Conservation (phyloP, 2,329 filamentous ascomycete species). For the Ophiostoma fasciatum region DNA sequence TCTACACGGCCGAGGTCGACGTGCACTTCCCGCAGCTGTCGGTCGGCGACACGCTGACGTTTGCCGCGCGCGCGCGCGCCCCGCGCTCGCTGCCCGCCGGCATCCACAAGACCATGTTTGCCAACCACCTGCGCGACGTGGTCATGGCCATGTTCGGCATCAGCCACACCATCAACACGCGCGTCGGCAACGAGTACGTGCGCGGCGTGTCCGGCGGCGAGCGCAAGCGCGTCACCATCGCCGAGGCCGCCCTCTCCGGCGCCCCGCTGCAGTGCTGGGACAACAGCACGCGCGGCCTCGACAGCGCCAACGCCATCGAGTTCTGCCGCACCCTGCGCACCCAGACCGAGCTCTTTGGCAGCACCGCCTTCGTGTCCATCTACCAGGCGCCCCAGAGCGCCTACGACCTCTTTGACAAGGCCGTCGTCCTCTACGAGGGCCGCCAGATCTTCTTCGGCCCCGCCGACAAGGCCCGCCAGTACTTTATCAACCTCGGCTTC, state of each 20-base stretch:
- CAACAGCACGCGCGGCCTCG: conserved; percentile 59
- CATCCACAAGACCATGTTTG: conserved; percentile 30
- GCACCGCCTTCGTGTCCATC: conserved; percentile 55
- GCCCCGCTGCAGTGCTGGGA: conserved; percentile 53
- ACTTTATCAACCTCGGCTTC: conserved; percentile 54
- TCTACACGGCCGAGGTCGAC: conserved; percentile 76
- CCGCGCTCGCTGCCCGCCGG: conserved; percentile 47
- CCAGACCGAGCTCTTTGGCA: conserved; percentile 51
- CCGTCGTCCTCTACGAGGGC: conserved; percentile 42
- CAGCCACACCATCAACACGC: conserved; percentile 55
- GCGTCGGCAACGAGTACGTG: conserved; percentile 60
- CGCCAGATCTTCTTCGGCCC: conserved; percentile 50
- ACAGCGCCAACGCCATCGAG: conserved; percentile 61
- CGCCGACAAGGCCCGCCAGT: conserved; percentile 43
- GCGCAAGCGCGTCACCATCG: conserved; percentile 51
- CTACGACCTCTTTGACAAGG: conserved; percentile 52
- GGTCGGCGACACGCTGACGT: conserved; percentile 66
- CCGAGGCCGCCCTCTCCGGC: conserved; percentile 43
- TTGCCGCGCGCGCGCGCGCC: conserved; percentile 57
- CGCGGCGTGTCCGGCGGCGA: conserved; percentile 64
- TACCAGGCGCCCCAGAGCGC: conserved; percentile 53
- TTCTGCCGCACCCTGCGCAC: conserved; percentile 57
- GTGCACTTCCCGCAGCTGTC: conserved; percentile 65
- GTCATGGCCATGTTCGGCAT: conserved; percentile 66
- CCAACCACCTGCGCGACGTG: conserved; percentile 52